Base-by-base conservation (phyloP, 139 green algal genomes). In the Tetradesmus obliquus region DNA sequence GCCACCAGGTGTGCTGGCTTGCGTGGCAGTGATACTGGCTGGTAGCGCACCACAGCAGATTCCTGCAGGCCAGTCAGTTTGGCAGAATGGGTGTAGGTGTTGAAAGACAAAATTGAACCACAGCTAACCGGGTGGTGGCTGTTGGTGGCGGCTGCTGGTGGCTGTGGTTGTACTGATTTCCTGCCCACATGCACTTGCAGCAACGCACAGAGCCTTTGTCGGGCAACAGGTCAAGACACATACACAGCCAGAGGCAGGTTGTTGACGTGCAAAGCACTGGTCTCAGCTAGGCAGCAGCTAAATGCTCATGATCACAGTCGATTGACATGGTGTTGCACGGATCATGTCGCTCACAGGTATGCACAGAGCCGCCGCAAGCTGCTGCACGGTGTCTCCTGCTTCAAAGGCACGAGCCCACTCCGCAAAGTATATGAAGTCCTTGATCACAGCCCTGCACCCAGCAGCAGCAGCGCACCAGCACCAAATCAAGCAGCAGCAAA, bases 361-460 rank as follows among this genome's bases (percentile, higher is more conserved):
- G 32, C 45, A 45, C 20, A 86, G 81, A 3, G 53, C 53, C 81
- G 20, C 12, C 5, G 81, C 81, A 5, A 86, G 32, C 20, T 24
- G 53, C 81, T 86, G 53, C 54, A 32, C 45, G 2, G 32, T 58
- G 9, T 3, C 19, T 15, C 81, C 81, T 24, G 81, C 81, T 19
- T 86, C 81, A 58, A 86, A 86, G 76, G 24, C 76, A 6, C 76
- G 76, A 22, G 76, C 76, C 24, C 76, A 53, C 76, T 82, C 74
- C 7, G 74, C 74, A 51, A 51, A 82, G 74, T 82, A 82, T 6
- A 82, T 82, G 7, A 51, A 82, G 1, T 82, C 74, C 24, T 51
- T 82, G n/a, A 82, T 53, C n/a, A 82, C n/a, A 54, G 74, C n/a
- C 74, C 74, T 82, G 74, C 74, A 82, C 19, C 3, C n/a, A 82